Evolutionary conservation across 1,139 yeast genomes (phyloP).

Genomic region (Magnusiomyces tetraspermus): DNA sequence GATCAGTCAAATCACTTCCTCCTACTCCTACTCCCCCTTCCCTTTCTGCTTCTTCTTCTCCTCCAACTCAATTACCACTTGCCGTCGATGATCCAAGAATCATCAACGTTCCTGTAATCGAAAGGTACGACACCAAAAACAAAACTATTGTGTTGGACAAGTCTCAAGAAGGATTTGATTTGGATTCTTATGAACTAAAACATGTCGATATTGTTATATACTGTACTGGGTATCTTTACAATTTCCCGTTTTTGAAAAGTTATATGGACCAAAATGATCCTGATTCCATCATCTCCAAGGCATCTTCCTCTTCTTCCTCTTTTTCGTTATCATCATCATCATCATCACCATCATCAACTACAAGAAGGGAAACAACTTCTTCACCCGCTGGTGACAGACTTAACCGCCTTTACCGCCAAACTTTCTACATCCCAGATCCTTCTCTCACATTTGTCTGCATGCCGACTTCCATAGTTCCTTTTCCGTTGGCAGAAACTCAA

Average conservation of each 20-base stretch:
- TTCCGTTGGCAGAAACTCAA: constrained; percentile 51
- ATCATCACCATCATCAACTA: too few species aligned
- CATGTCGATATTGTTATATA: constrained; percentile 45
- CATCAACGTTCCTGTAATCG: constrained; percentile 37
- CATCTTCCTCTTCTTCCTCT: too few species aligned
- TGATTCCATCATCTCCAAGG: constrained; percentile 19
- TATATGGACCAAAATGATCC: constrained; percentile 12
- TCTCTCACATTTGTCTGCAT: constrained; percentile 46
- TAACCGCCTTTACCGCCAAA: constrained; percentile 45
- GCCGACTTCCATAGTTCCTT: constrained; percentile 47
- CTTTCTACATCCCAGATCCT: constrained; percentile 46
- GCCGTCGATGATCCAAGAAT: constrained; percentile 30
- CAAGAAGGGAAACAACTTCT: too few species aligned
- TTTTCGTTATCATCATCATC: too few species aligned
- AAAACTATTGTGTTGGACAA: constrained; percentile 23
- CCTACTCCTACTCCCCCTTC: too few species aligned
- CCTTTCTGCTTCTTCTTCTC: constrained; percentile 22
- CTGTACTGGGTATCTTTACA: constrained; percentile 55
- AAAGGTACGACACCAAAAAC: constrained; percentile 29
- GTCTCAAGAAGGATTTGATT: constrained; percentile 34
- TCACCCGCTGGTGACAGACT: constrained; percentile 40
- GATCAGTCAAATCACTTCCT: too few species aligned
- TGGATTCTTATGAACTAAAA: constrained; percentile 18
- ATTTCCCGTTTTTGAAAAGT: constrained; percentile 38
- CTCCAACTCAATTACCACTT: too few species aligned